phyloP scores from a whole-genome alignment of 768 basidiomycete genomes.

The Auriscalpium microsporum region DNA sequence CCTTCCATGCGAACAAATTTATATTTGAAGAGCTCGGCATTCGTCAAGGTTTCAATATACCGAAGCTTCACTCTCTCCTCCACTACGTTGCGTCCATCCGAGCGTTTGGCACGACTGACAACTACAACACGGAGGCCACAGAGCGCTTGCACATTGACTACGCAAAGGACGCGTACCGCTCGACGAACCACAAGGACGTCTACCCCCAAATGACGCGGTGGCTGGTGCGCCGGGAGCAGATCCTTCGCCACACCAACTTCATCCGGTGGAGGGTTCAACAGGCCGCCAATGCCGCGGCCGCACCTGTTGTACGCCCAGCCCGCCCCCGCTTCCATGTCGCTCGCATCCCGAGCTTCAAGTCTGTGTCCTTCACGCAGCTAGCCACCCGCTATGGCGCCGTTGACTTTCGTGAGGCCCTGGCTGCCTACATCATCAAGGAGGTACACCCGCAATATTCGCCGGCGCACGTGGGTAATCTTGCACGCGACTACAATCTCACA shows the following conservation, averaged over 20 bases:
- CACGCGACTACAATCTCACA: background rate
- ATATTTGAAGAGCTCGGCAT: slow-evolving; percentile 19
- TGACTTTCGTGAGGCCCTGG: background rate
- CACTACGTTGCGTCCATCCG: slow-evolving; percentile 24
- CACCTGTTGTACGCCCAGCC: too few relatives aligned
- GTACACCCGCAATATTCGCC: background rate
- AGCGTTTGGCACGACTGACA: slow-evolving; percentile 52
- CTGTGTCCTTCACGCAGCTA: background rate
- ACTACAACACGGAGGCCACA: slow-evolving; percentile 12
- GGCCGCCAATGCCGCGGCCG: too few relatives aligned
- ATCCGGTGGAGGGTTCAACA: background rate
- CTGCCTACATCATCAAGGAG: background rate
- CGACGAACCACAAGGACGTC: slow-evolving; percentile 1
- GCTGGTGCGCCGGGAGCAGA: background rate
- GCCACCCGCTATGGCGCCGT: background rate
- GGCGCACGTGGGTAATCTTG: too few relatives aligned
- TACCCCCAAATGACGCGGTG: background rate
- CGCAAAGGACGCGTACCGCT: background rate
- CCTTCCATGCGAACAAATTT: slow-evolving; percentile 18
- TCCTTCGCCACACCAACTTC: background rate
- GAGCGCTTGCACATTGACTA: slow-evolving; percentile 10
- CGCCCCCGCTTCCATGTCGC: background rate
- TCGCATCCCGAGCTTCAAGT: background rate
- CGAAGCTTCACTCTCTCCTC: slow-evolving; percentile 16
- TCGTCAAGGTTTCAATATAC: slow-evolving; percentile 16